Percentiles rank a stretch among this genome's conserved stretches.
Conservation (phyloP, 2,329 filamentous ascomycete genomes). For the Paecilomyces formosus region DNA sequence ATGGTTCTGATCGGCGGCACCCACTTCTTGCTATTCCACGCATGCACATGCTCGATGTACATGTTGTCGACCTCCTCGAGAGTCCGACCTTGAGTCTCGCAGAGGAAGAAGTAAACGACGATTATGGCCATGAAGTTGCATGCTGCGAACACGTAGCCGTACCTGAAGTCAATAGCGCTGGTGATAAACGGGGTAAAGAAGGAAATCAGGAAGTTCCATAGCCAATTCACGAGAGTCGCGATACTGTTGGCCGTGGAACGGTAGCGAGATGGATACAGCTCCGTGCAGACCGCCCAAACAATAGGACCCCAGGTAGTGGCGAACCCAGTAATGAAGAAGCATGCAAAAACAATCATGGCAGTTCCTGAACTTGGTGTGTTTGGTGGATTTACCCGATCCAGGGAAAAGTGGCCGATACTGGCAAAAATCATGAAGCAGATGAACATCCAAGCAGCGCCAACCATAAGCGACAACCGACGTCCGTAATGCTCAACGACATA, state of each 20-base stretch:
- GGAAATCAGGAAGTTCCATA: constrained; percentile 65
- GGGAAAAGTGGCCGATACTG: constrained; percentile 45
- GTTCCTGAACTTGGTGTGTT: constrained; percentile 48
- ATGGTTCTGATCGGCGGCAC: constrained; percentile 17
- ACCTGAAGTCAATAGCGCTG: constrained; percentile 61
- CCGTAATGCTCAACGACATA: constrained; percentile 65
- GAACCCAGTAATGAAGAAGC: constrained; percentile 68
- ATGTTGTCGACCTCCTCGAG: constrained; percentile 76
- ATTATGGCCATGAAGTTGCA: constrained; percentile 60
- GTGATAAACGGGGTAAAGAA: constrained; percentile 81
- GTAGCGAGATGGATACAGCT: constrained; percentile 39
- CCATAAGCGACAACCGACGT: constrained; percentile 59
- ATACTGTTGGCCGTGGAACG: constrained; percentile 72
- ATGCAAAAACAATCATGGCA: constrained; percentile 64
- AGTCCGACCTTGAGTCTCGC: constrained; percentile 64
- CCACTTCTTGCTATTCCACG: constrained; percentile 54
- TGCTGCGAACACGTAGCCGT: constrained; percentile 71
- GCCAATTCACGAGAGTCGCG: constrained; percentile 71
- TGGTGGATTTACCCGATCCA: constrained; percentile 32
- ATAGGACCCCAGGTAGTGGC: constrained; percentile 64
- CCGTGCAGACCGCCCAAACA: constrained; percentile 38
- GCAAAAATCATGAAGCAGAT: constrained; percentile 56
- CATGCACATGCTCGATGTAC: constrained; percentile 60
- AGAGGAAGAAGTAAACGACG: constrained; percentile 70
- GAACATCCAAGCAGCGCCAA: constrained; percentile 62